Evolutionary conservation across 331 rosid genomes (phyloP).

Genomic region (Acacia pycnantha): DNA sequence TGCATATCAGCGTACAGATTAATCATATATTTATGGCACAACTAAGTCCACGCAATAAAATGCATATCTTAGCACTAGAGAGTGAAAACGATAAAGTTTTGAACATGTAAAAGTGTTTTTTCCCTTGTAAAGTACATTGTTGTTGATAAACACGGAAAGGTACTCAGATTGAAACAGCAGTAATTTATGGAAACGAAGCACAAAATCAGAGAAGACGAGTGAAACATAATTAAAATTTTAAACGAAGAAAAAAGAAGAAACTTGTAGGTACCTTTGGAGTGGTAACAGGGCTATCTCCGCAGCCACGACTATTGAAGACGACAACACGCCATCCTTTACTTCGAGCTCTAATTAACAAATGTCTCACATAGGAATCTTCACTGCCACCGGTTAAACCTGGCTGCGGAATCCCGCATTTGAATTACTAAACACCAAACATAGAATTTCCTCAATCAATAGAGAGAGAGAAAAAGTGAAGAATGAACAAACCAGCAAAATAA

Average conservation of each 20-base stretch:
- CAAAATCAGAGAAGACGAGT: background rate
- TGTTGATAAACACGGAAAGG: background rate
- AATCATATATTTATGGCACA: slow-evolving; percentile 35
- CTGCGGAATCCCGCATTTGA: slow-evolving; percentile 41
- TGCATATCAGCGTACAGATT: slow-evolving; percentile 49
- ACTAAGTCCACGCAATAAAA: background rate
- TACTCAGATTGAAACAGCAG: background rate
- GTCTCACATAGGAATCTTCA: slow-evolving; percentile 76
- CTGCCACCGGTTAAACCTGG: slow-evolving; percentile 96
- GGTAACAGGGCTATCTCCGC: slow-evolving; percentile 85
- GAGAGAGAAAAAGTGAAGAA: background rate
- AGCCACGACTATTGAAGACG: slow-evolving; percentile 90
- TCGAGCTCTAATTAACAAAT: slow-evolving; percentile 75
- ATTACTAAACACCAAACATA: background rate
- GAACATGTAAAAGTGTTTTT: background rate
- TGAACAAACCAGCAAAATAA: slow-evolving; percentile 74
- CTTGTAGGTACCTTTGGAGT: slow-evolving; percentile 68
- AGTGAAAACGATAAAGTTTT: background rate
- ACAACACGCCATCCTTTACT: slow-evolving; percentile 78
- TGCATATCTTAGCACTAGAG: background rate
- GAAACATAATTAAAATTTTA: background rate
- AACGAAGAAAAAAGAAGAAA: background rate
- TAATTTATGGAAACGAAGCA: too few relatives aligned
- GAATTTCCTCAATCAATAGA: background rate
- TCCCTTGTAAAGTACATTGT: background rate